These are phyloP conservation scores for Botrytis fabae DNA, from an alignment of 2,329 filamentous ascomycete genomes.

Conservation along the genomic window DNA sequence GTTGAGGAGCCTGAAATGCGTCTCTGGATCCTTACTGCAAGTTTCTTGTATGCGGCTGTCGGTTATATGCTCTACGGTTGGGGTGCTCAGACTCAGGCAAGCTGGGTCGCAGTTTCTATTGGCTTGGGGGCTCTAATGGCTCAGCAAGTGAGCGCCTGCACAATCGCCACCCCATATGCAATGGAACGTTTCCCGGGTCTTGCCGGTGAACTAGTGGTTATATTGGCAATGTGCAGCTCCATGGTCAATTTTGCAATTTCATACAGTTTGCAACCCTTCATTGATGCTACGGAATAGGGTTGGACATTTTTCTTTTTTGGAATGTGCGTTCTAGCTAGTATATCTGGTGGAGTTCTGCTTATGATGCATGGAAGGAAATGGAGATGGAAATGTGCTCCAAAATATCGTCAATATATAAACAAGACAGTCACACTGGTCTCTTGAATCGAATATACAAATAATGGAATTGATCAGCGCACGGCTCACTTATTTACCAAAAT, in stretches of 20 bases:
- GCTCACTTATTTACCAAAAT: not conserved
- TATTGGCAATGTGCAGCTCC: slow-evolving; percentile 35
- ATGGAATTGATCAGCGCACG: not conserved
- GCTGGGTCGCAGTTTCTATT: slow-evolving; percentile 43
- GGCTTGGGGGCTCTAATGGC: slow-evolving; percentile 45
- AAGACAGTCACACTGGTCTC: not conserved
- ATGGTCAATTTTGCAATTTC: not conserved
- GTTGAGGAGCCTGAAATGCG: slow-evolving; percentile 45
- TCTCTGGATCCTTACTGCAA: slow-evolving; percentile 42
- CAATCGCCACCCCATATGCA: slow-evolving; percentile 45
- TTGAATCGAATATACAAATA: not conserved
- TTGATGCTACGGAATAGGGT: not conserved
- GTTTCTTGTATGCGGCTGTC: slow-evolving; percentile 40
- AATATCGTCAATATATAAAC: not conserved
- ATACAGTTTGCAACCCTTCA: not conserved
- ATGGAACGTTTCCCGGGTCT: slow-evolving; percentile 43
- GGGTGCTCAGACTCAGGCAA: slow-evolving; percentile 38
- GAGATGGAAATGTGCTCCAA: not conserved
- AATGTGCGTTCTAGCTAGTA: not conserved
- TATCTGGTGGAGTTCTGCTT: not conserved
- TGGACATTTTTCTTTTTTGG: not conserved
- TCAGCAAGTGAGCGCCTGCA: slow-evolving; percentile 45
- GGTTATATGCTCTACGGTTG: slow-evolving; percentile 46
- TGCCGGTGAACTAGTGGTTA: slow-evolving; percentile 43
- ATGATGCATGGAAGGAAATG: not conserved